Conservation (phyloP, 805 yeast genomes). For the Starmerella bombi region DNA sequence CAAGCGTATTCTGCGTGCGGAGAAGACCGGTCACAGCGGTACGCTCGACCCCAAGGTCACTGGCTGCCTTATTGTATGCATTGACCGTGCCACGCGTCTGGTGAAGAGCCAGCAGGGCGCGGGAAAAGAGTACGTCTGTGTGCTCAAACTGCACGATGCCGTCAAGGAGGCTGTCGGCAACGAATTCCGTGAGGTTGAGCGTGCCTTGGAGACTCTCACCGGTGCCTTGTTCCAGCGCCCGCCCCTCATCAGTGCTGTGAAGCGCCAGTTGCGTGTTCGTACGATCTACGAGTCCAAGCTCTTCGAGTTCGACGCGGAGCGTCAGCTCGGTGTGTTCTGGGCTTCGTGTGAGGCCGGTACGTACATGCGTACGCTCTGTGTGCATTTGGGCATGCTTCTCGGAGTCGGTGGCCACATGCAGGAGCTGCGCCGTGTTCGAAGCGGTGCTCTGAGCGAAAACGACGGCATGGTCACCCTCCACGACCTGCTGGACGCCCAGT, state of each 20-base stretch:
- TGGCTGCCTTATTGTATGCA: slow-evolving; percentile 95
- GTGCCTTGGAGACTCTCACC: slow-evolving; percentile 82
- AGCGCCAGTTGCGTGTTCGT: slow-evolving; percentile 96
- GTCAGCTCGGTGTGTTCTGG: slow-evolving; percentile 97
- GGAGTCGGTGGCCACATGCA: slow-evolving; percentile 99
- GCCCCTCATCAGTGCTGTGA: slow-evolving; percentile 96
- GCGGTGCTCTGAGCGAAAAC: slow-evolving; percentile 85
- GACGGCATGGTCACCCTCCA: slow-evolving; percentile 91
- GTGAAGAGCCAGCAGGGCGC: slow-evolving; percentile 99
- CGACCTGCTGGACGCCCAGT: slow-evolving; percentile 96
- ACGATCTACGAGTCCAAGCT: slow-evolving; percentile 93
- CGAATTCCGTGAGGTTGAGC: slow-evolving; percentile 56
- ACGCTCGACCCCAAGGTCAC: slow-evolving; percentile 98
- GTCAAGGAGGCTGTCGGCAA: slow-evolving; percentile 50
- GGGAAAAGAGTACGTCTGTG: slow-evolving; percentile 98
- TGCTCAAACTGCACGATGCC: slow-evolving; percentile 88
- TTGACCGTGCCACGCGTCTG: slow-evolving; percentile 94
- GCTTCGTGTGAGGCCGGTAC: slow-evolving; percentile 99
- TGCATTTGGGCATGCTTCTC: slow-evolving; percentile 92
- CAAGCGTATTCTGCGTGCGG: slow-evolving; percentile 86
- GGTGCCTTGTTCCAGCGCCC: slow-evolving; percentile 99
- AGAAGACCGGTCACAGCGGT: slow-evolving; percentile 98
- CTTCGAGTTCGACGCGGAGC: slow-evolving; percentile 91
- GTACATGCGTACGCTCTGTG: slow-evolving; percentile 98
- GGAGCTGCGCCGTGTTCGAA: slow-evolving; percentile 97